These are phyloP conservation scores for Daldinia childiae DNA, from an alignment of 495 filamentous ascomycete genomes.

Conservation along the genomic window DNA sequence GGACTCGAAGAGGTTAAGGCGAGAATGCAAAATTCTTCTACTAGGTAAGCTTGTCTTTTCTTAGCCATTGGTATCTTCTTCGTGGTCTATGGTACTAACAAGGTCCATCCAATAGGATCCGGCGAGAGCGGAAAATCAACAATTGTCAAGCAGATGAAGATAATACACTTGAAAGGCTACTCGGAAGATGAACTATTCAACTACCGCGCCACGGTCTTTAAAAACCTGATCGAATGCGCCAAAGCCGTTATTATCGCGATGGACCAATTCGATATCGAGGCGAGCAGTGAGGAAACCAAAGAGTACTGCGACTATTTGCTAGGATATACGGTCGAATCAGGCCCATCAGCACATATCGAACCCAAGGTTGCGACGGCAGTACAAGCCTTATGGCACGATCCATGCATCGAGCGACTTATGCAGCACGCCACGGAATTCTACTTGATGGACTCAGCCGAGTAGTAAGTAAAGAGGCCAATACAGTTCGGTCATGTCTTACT, in stretches of 20 bases:
- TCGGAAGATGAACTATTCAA: slow-evolving; percentile 87
- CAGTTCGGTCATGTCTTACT: slow-evolving; percentile 6
- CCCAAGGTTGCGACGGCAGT: slow-evolving; percentile 81
- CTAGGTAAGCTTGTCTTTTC: slow-evolving; percentile 70
- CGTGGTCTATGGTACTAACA: slow-evolving; percentile 13
- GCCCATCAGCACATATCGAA: slow-evolving; percentile 84
- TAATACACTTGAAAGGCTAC: slow-evolving; percentile 98
- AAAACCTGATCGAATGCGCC: slow-evolving; percentile 96
- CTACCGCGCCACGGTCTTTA: slow-evolving; percentile 96
- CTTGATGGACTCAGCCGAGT: slow-evolving; percentile 98
- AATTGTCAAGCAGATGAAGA: slow-evolving; percentile 99
- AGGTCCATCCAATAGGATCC: slow-evolving; percentile 68
- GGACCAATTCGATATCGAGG: slow-evolving; percentile 84
- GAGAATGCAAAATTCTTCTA: slow-evolving; percentile 98
- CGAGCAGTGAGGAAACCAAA: slow-evolving; percentile 71
- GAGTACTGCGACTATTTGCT: slow-evolving; percentile 81
- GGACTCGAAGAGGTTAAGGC: slow-evolving; percentile 85
- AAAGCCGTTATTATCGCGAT: slow-evolving; percentile 90
- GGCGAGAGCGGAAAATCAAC: slow-evolving; percentile 99
- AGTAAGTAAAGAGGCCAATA: slow-evolving; percentile 67
- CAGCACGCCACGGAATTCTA: slow-evolving; percentile 98
- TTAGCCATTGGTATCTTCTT: not conserved
- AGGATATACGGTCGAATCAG: slow-evolving; percentile 88
- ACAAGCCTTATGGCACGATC: slow-evolving; percentile 88
- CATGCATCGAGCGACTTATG: slow-evolving; percentile 82